Percentiles rank a stretch among this genome's conserved stretches.
phyloP scores from a whole-genome alignment of 2,329 filamentous ascomycete species.

The Ophiostoma quercus region DNA sequence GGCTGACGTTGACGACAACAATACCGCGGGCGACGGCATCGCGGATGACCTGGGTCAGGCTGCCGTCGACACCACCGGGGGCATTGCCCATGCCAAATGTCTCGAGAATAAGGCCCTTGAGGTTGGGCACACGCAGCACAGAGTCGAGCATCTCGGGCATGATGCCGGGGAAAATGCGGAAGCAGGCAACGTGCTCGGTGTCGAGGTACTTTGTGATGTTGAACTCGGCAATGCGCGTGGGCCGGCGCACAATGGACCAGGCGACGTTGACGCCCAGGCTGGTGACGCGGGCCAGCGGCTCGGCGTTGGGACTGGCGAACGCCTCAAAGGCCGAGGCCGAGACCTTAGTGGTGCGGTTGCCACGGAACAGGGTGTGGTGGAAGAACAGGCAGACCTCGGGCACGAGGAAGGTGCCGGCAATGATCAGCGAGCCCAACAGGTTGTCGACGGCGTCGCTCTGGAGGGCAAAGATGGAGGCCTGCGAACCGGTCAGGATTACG shows the following conservation, averaged over 20 bases:
- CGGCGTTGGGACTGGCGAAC: conserved; percentile 81
- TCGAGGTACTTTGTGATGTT: conserved; percentile 68
- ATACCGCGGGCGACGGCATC: conserved; percentile 74
- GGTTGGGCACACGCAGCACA: conserved; percentile 67
- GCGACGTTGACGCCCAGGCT: conserved; percentile 75
- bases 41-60: conserved; percentile 70
- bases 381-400: conserved; percentile 93
- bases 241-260: conserved; percentile 71
- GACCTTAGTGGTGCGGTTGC: conserved; percentile 82
- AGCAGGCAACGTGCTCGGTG: conserved; percentile 81
- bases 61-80: conserved; percentile 73
- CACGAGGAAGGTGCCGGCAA: conserved; percentile 87
- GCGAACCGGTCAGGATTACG: conserved; percentile 76
- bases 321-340: conserved; percentile 81
- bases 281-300: conserved; percentile 74
- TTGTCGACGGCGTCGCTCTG: conserved; percentile 92
- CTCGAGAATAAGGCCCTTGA: conserved; percentile 79
- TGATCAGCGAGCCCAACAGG: conserved; percentile 77
- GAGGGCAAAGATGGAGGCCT: conserved; percentile 82
- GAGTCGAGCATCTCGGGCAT: conserved; percentile 89
- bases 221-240: conserved; percentile 69
- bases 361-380: conserved; percentile 82
- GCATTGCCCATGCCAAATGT: conserved; percentile 93
- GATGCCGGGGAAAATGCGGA: conserved; percentile 88
- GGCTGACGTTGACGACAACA: conserved; percentile 84